A percentile compares a stretch with the other conserved stretches of the same genome.
Conservation (phyloP, 768 basidiomycete genomes). For the Suillus weaverae region DNA sequence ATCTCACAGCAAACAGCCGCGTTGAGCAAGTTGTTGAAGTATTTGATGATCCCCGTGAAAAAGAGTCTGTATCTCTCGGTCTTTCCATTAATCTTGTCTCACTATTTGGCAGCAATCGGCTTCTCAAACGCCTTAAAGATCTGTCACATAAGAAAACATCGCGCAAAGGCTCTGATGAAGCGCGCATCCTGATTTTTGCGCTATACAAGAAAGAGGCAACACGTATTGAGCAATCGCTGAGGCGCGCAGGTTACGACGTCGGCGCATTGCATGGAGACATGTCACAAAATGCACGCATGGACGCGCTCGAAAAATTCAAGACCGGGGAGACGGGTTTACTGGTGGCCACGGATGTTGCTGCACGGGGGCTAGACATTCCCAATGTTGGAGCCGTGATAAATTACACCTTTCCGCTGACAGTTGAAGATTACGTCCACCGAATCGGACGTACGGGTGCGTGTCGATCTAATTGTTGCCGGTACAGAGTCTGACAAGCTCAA, state of each 20-base stretch:
- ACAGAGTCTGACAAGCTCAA: neutral
- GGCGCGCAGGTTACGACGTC: conserved; percentile 73
- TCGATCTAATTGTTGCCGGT: neutral
- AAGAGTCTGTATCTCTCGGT: conserved; percentile 63
- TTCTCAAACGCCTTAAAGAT: conserved; percentile 54
- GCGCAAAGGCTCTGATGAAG: conserved; percentile 46
- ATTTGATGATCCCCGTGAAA: conserved; percentile 78
- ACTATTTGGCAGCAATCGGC: conserved; percentile 49
- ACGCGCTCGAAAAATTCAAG: conserved; percentile 85
- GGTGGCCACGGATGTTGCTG: conserved; percentile 97
- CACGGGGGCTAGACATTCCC: conserved; percentile 95
- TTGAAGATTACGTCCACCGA: conserved; percentile 91
- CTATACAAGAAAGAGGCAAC: conserved; percentile 97
- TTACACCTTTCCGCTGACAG: conserved; percentile 96
- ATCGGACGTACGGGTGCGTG: conserved; percentile 80
- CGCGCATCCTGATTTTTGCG: conserved; percentile 88
- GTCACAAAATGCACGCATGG: conserved; percentile 80
- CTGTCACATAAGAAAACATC: conserved; percentile 64
- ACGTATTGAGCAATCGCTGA: conserved; percentile 80
- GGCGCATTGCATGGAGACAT: conserved; percentile 90
- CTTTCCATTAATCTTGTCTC: neutral
- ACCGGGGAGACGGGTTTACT: conserved; percentile 75
- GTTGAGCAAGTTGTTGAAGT: conserved; percentile 95
- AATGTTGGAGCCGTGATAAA: conserved; percentile 93
- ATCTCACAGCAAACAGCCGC: conserved; percentile 89